These are phyloP conservation scores for Salvia hispanica DNA, from an alignment of 257 asterid genomes.

Conservation along the genomic window DNA sequence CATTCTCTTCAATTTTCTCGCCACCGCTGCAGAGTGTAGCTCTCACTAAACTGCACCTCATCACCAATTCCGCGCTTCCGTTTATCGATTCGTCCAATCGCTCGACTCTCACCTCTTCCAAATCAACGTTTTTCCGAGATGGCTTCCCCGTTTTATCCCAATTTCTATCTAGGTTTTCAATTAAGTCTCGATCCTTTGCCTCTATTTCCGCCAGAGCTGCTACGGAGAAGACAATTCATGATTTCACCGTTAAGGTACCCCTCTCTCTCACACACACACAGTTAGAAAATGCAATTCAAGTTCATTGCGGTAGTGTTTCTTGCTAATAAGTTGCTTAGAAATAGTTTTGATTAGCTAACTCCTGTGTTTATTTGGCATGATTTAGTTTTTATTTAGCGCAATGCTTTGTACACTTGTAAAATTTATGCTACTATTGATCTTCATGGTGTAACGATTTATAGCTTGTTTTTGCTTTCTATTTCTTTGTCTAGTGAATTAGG, in stretches of 20 bases:
- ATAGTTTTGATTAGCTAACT: not conserved
- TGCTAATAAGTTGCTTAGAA: not conserved
- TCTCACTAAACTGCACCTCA: conserved; percentile 38
- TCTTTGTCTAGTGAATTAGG: not conserved
- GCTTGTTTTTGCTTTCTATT: conserved; percentile 1
- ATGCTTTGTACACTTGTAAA: not conserved
- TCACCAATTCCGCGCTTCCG: conserved; percentile 38
- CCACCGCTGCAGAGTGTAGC: conserved; percentile 42
- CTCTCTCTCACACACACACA: not conserved
- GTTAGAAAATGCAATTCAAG: not conserved
- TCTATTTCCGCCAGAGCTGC: conserved; percentile 77
- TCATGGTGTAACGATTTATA: not conserved
- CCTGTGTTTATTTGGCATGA: not conserved
- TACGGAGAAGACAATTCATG: conserved; percentile 71
- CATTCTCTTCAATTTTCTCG: conserved; percentile 58
- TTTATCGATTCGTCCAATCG: conserved; percentile 40
- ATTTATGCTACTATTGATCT: not conserved
- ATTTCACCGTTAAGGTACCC: conserved; percentile 77
- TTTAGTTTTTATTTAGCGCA: not conserved
- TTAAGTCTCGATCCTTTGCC: conserved; percentile 53
- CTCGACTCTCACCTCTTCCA: conserved; percentile 47
- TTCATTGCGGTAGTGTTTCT: not conserved
- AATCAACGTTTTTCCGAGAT: conserved; percentile 55
- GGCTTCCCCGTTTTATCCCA: conserved; percentile 52
- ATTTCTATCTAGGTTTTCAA: conserved; percentile 41